Conservation (phyloP, 2,329 filamentous ascomycete genomes). For the Tolypocladium nubicola region DNA sequence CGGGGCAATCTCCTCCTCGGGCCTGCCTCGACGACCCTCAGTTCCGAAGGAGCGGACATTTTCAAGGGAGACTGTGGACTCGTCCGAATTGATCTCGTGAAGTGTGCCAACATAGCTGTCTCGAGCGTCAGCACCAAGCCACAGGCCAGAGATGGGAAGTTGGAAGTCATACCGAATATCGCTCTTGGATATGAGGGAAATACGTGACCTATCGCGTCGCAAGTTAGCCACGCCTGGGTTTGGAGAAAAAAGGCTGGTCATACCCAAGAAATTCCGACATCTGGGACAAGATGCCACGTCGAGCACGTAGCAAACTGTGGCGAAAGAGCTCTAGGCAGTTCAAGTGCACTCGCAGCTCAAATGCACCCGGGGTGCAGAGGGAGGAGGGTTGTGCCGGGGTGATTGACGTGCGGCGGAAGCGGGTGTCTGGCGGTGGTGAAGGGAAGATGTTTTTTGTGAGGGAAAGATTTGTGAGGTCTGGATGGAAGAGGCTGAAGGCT, state of each 20-base stretch:
- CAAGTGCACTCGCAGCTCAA: conserved; percentile 8
- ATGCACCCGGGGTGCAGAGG: background rate
- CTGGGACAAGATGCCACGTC: conserved; percentile 26
- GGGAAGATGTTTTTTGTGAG: conserved; percentile 15
- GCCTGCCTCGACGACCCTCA: conserved; percentile 73
- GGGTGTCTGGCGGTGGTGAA: background rate
- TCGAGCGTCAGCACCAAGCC: conserved; percentile 20
- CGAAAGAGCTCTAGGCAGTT: conserved; percentile 9
- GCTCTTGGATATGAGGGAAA: conserved; percentile 94
- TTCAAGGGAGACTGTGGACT: conserved; percentile 91
- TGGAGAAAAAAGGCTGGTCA: conserved; percentile 9
- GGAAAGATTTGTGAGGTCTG: conserved; percentile 22
- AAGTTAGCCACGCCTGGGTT: background rate
- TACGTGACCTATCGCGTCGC: conserved; percentile 54
- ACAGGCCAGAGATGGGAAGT: conserved; percentile 3
- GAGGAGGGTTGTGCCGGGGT: background rate
- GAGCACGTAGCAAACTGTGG: conserved; percentile 27
- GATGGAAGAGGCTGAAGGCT: conserved; percentile 16
- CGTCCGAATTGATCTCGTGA: conserved; percentile 96
- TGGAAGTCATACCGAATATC: conserved; percentile 70
- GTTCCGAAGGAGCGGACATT: conserved; percentile 93
- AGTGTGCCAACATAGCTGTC: conserved; percentile 86
- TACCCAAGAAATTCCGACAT: conserved; percentile 56
- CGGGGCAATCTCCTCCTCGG: conserved; percentile 70
- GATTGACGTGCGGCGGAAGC: background rate